Conservation (phyloP, 495 filamentous ascomycete genomes). For the Tuber borchii region DNA sequence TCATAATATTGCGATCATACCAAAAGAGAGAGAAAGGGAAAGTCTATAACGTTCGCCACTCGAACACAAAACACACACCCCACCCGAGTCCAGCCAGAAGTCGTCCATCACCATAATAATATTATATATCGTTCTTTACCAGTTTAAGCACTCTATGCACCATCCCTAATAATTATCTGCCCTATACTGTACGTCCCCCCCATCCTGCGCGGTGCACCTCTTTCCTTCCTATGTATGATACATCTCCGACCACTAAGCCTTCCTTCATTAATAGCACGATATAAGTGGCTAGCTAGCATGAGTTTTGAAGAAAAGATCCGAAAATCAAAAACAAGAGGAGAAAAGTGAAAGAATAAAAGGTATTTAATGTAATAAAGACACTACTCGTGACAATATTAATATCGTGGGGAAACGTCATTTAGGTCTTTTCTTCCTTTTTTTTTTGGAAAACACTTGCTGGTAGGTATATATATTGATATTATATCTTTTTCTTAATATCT, state of each 20-base stretch:
- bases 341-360: background rate
- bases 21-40: background rate
- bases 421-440: background rate
- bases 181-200: background rate
- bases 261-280: background rate
- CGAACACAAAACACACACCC: background rate
- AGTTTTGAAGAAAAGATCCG: background rate
- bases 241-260: background rate
- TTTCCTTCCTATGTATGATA: background rate
- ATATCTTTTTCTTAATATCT: background rate
- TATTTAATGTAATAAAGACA: background rate
- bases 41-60: background rate
- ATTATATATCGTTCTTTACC: background rate
- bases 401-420: background rate
- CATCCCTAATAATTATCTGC: background rate
- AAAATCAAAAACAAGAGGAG: background rate
- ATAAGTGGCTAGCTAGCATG: background rate
- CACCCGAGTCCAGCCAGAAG: background rate
- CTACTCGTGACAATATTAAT: background rate
- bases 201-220: no score
- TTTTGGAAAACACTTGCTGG: conserved; percentile 34
- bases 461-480: conserved; percentile 3
- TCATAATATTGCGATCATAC: background rate
- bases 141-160: background rate
- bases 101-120: background rate